Base-by-base conservation (phyloP, 2,329 filamentous ascomycete genomes). In the Cladorrhinum sp. region DNA sequence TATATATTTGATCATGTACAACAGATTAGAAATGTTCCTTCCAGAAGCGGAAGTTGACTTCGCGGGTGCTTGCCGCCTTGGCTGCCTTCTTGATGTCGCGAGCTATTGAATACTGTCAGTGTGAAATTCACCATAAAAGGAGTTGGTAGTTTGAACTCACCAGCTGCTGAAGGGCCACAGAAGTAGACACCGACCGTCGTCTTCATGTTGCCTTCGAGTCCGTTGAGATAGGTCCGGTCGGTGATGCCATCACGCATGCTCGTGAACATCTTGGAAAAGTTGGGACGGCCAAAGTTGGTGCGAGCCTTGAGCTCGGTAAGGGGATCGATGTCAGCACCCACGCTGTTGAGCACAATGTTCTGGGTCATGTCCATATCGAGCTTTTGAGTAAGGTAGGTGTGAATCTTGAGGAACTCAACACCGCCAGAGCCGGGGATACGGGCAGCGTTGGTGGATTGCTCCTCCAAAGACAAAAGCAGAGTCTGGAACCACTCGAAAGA, bases 401-500 rank as follows among this genome's bases (percentile, higher is more conserved):
- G 95, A 67, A 99, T 99, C 74, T 93, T 92, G 70, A 99, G 80
- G 83, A 99, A 99, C 71, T 98, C 92, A 54, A 84, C 79, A 24
- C 85, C 85, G 51, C 86, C 85, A 67, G 86, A 86, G 60, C 87
- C 88, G 30, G 86, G 85, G 49, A 88, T 80, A 57, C 83, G 85
- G 48, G 88, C 86, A 3, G 86, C 86, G 69, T 87, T 84, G 62
- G 85, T 82, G 55, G 89, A 93, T 73, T 99, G 95, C 36, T 87
- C 82, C 76, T 99, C 95, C 21, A 99, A 88, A 0, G 91, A 96
- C 0, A 90, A 91, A 16, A 99, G 84, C 0, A 99, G 86, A 1
- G 90, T 92, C 74, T 99, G 95, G 81, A 99, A 98, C 95, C 95
- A 99, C 77, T 98, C 95, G 71, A 99, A 99, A 0, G 93, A 96